phyloP scores from a whole-genome alignment of 192 early-diverging fungal species.

The Neocallimastix lanati region DNA sequence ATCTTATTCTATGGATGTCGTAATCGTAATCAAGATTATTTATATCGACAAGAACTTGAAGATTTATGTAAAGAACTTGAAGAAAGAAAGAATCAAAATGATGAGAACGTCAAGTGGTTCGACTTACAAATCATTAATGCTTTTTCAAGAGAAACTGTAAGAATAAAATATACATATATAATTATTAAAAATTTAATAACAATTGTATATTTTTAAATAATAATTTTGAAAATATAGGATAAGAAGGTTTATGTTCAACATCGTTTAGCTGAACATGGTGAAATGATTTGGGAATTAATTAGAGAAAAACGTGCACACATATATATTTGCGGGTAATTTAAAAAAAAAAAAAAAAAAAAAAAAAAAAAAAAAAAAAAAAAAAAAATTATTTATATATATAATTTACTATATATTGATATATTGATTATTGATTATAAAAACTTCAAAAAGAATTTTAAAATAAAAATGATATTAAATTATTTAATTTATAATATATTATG shows the following conservation, averaged over 20 bases:
- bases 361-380: too few relatives aligned
- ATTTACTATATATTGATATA: too few relatives aligned
- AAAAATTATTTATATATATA: too few relatives aligned
- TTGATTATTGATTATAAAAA: too few relatives aligned
- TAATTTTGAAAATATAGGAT: background rate
- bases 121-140: constrained; percentile 65
- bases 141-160: constrained; percentile 57
- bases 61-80: constrained; percentile 22
- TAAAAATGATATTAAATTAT: too few relatives aligned
- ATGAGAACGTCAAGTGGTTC: constrained; percentile 1
- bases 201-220: too few relatives aligned
- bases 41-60: constrained; percentile 78
- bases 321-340: constrained; percentile 76
- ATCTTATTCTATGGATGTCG: constrained; percentile 92
- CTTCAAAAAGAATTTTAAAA: too few relatives aligned
- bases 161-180: too few relatives aligned
- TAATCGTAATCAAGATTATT: constrained; percentile 61
- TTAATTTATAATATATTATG: background rate
- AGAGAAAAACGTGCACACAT: constrained; percentile 53
- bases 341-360: too few relatives aligned
- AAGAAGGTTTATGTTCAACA: constrained; percentile 96
- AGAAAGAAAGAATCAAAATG: background rate
- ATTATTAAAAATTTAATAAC: too few relatives aligned
- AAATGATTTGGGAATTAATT: constrained; percentile 66
- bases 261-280: constrained; percentile 49